Conservation (phyloP, 805 yeast species). For the Debaryomyces hansenii region DNA sequence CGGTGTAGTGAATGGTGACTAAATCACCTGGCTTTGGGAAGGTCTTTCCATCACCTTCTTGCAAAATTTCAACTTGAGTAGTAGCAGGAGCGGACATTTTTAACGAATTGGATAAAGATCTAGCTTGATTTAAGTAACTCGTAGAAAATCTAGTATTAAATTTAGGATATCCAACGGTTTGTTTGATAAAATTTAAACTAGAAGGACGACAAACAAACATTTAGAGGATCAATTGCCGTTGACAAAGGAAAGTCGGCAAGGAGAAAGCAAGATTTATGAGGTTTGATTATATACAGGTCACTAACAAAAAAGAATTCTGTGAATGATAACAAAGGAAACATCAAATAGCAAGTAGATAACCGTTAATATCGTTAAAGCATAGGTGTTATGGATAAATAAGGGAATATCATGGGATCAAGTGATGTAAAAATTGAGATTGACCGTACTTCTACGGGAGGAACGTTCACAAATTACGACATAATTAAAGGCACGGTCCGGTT, state of each 20-base stretch:
- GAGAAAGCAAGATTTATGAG: not conserved
- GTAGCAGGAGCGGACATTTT: constrained; percentile 40
- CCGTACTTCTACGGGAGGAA: constrained; percentile 33
- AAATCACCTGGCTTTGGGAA: constrained; percentile 86
- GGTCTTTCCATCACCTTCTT: constrained; percentile 78
- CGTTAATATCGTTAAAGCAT: too few species aligned
- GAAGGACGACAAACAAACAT: constrained; percentile 2
- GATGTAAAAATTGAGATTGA: constrained; percentile 33
- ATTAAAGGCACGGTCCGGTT: constrained; percentile 42
- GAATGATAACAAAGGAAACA: too few species aligned
- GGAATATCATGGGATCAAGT: not conserved
- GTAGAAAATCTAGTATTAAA: not conserved
- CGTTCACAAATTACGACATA: constrained; percentile 48
- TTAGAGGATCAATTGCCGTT: not conserved
- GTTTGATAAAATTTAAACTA: not conserved
- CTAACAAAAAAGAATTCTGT: not conserved
- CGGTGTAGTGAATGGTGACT: constrained; percentile 93
- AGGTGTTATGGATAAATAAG: too few species aligned
- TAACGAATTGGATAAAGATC: not conserved
- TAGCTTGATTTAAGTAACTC: not conserved
- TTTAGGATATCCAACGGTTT: not conserved
- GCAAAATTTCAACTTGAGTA: constrained; percentile 43
- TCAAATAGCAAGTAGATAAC: too few species aligned
- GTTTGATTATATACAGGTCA: not conserved
- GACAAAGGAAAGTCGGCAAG: not conserved